Evolutionary conservation across 2,329 filamentous ascomycete species (phyloP).

Genomic region (Pseudogymnoascus sp.): DNA sequence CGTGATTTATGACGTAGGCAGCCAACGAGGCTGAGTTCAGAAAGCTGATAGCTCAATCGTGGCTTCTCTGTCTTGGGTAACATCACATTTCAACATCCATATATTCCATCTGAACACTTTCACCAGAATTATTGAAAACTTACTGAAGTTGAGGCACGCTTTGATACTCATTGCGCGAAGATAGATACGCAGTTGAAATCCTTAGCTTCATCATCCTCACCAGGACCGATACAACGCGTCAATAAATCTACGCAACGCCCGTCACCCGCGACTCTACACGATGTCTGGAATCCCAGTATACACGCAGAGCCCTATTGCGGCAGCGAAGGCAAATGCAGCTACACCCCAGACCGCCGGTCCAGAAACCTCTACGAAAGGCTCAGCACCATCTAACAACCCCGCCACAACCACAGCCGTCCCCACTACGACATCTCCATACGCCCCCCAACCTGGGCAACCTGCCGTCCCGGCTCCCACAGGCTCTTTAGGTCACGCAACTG

Average conservation of each 20-base stretch:
- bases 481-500: slow-evolving; percentile 1
- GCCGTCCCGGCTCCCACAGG: slow-evolving; percentile 34
- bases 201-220: background rate
- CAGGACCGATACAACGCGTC: background rate
- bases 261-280: slow-evolving; percentile 15
- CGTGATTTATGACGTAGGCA: slow-evolving; percentile 2
- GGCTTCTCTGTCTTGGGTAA: background rate
- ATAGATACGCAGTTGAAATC: background rate
- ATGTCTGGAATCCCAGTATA: slow-evolving; percentile 59
- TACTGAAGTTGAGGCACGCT: background rate
- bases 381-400: slow-evolving; percentile 15
- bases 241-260: background rate
- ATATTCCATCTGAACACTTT: background rate
- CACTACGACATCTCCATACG: slow-evolving; percentile 24
- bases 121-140: background rate
- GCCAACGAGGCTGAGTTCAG: background rate
- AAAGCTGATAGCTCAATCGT: slow-evolving; percentile 1
- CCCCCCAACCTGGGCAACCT: slow-evolving; percentile 44
- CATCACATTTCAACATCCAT: background rate
- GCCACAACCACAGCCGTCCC: slow-evolving; percentile 27
- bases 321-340: slow-evolving; percentile 44
- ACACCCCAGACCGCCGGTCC: slow-evolving; percentile 39
- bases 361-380: slow-evolving; percentile 19
- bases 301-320: slow-evolving; percentile 51
- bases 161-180: background rate